Percentiles rank a stretch among this genome's conserved stretches.
Conservation (phyloP, 768 basidiomycete species). For the Auriculariales sp. region DNA sequence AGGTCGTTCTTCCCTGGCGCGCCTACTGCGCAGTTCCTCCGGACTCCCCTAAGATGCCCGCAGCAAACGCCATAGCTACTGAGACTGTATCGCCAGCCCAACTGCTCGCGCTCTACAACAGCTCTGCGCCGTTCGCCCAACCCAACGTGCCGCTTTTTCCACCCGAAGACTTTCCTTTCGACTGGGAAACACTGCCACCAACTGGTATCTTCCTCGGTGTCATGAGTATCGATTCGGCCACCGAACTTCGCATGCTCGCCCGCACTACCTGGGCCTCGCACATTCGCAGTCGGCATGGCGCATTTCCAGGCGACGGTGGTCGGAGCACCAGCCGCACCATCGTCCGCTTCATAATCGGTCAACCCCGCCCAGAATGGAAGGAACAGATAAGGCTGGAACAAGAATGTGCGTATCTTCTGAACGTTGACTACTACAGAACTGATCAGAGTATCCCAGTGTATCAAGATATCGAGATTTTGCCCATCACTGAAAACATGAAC, state of each 20-base stretch:
- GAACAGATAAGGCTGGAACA: slow-evolving; percentile 73
- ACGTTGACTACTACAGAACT: not conserved
- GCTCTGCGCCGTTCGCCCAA: slow-evolving; percentile 13
- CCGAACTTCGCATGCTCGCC: slow-evolving; percentile 76
- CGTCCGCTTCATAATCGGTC: slow-evolving; percentile 80
- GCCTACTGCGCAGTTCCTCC: slow-evolving; percentile 74
- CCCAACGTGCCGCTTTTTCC: slow-evolving; percentile 39
- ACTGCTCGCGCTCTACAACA: slow-evolving; percentile 19
- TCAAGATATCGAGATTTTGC: slow-evolving; percentile 75
- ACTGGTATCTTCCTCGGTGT: slow-evolving; percentile 81
- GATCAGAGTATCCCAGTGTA: slow-evolving; percentile 42
- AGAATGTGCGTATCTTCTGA: slow-evolving; percentile 53
- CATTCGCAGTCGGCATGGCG: slow-evolving; percentile 59
- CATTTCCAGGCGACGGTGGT: slow-evolving; percentile 52
- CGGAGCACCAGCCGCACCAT: slow-evolving; percentile 68
- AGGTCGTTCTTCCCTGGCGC: slow-evolving; percentile 87
- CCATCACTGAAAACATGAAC: slow-evolving; percentile 91
- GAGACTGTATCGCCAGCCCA: slow-evolving; percentile 17
- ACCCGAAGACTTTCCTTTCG: slow-evolving; percentile 47
- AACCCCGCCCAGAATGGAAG: slow-evolving; percentile 68
- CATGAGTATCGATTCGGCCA: slow-evolving; percentile 74
- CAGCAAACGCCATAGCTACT: slow-evolving; percentile 24
- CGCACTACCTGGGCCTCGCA: slow-evolving; percentile 85
- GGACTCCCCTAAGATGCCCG: slow-evolving; percentile 27
- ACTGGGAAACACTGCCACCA: slow-evolving; percentile 38